These are phyloP conservation scores for Mortierella antarctica DNA, from an alignment of 192 early-diverging fungal genomes.

Conservation along the genomic window DNA sequence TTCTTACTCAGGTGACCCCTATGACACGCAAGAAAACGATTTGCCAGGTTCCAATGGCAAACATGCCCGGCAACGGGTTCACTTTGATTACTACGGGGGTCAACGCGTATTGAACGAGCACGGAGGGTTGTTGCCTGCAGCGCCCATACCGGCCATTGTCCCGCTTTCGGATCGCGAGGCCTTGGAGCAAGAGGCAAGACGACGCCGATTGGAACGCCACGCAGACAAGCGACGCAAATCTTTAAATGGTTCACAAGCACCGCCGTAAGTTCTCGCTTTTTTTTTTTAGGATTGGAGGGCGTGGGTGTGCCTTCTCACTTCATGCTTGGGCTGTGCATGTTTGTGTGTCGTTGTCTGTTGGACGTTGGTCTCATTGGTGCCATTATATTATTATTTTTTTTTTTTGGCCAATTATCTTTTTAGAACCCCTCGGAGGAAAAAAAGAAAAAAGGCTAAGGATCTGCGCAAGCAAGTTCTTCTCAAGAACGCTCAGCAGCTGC, in stretches of 20 bases:
- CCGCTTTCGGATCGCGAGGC: constrained; percentile 34
- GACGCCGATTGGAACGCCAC: constrained; percentile 44
- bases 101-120: constrained; percentile 8
- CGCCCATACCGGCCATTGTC: constrained; percentile 24
- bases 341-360: background rate
- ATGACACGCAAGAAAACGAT: constrained; percentile 28
- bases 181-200: constrained; percentile 43
- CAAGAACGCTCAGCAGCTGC: constrained; percentile 46
- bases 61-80: background rate
- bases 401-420: background rate
- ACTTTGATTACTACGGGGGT: constrained; percentile 17
- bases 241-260: constrained; percentile 27
- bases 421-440: constrained; percentile 44
- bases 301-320: no score
- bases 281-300: background rate
- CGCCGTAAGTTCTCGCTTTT: constrained; percentile 27
- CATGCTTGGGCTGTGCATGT: background rate
- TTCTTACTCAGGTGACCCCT: background rate
- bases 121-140: constrained; percentile 21
- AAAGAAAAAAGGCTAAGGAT: constrained; percentile 51
- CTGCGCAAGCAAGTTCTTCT: constrained; percentile 47
- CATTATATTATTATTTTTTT: background rate
- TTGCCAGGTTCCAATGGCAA: constrained; percentile 4
- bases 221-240: constrained; percentile 46
- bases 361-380: background rate